A percentile compares a stretch with the other conserved stretches of the same genome.
These are phyloP conservation scores for Leishmania lainsoni DNA, from an alignment of 208 protist species.

Conservation along the genomic window DNA sequence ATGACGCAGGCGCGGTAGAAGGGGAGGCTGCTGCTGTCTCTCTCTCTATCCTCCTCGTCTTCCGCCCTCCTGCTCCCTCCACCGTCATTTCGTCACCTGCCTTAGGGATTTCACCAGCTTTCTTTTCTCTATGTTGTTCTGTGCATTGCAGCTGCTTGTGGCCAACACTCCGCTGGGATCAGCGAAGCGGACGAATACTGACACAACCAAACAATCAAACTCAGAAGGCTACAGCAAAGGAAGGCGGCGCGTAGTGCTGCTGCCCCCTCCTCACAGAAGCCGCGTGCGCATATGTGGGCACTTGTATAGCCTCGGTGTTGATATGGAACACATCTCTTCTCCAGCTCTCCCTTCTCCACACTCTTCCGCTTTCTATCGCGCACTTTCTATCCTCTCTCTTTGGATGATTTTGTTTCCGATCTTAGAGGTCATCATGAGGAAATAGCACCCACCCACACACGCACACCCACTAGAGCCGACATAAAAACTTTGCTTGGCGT, in stretches of 20 bases:
- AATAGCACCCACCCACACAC: neutral
- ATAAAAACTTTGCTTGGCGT: neutral
- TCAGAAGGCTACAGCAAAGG: neutral
- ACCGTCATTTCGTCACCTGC: neutral
- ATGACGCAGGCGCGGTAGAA: neutral
- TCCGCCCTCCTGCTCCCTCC: neutral
- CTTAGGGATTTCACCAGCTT: neutral
- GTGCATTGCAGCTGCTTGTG: neutral
- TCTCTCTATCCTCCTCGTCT: neutral
- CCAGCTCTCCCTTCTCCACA: neutral
- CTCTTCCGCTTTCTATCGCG: neutral
- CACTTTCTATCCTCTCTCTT: neutral
- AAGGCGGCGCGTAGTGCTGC: neutral
- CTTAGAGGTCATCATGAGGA: neutral
- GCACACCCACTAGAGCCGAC: neutral
- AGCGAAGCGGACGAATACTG: neutral
- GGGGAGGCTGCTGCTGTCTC: neutral
- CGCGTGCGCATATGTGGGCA: neutral
- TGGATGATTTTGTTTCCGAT: neutral
- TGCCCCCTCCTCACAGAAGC: neutral
- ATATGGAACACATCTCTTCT: neutral
- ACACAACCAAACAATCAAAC: neutral
- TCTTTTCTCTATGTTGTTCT: neutral
- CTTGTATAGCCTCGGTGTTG: neutral
- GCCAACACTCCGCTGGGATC: neutral